These are phyloP conservation scores for Cucumis cinereus DNA, from an alignment of 306 rosid genomes.

Conservation along the genomic window DNA sequence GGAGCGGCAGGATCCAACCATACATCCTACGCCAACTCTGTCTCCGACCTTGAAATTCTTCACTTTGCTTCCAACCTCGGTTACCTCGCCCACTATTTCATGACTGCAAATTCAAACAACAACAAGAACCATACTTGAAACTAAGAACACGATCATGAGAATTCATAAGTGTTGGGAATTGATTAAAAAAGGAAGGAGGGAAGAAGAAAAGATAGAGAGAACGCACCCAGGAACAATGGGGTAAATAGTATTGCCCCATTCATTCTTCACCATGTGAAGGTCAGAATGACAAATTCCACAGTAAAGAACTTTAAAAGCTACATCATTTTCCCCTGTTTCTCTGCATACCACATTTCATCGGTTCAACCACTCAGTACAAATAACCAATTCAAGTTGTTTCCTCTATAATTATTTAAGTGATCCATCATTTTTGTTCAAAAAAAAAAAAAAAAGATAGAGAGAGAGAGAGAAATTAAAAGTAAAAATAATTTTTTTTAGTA, in stretches of 20 bases:
- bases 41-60: slow-evolving; percentile 14
- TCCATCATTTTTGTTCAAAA: too few species aligned
- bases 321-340: slow-evolving; percentile 15
- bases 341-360: slow-evolving; percentile 1
- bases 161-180: not conserved
- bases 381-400: not conserved
- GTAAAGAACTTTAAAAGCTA: slow-evolving; percentile 6
- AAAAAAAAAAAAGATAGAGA: too few species aligned
- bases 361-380: not conserved
- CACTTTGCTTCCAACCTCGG: slow-evolving; percentile 13
- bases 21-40: slow-evolving; percentile 16
- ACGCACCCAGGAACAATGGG: slow-evolving; percentile 12
- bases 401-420: not conserved
- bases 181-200: not conserved
- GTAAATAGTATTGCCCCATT: not conserved
- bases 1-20: slow-evolving; percentile 12
- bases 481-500: too few species aligned
- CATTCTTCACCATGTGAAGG: slow-evolving; percentile 12
- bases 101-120: not conserved
- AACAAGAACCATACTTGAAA: not conserved
- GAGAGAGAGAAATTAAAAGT: too few species aligned
- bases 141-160: not conserved
- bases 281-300: slow-evolving; percentile 24
- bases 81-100: slow-evolving; percentile 13
- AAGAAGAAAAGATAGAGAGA: too few species aligned